Conservation (phyloP, 768 basidiomycete genomes). For the Boletus speciosus region DNA sequence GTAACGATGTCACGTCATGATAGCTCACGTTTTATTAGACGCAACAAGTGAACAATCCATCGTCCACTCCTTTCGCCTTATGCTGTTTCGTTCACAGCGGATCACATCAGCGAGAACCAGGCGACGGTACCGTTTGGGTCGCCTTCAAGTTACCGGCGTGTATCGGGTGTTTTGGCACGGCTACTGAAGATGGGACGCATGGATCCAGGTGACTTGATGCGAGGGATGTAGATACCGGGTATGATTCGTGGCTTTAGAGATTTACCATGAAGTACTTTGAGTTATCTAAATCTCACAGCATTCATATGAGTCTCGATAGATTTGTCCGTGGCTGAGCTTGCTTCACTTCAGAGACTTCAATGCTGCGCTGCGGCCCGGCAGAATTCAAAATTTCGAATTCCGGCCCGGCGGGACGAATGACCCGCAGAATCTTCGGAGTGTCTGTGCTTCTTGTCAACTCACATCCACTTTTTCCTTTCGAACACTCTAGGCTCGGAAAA, state of each 20-base stretch:
- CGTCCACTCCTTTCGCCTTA: neutral
- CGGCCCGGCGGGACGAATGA: neutral
- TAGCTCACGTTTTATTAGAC: neutral
- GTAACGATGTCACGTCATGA: neutral
- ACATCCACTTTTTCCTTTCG: neutral
- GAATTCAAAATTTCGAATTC: neutral
- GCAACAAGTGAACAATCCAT: neutral
- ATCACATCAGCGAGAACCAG: neutral
- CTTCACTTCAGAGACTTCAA: neutral
- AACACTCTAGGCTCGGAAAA: neutral
- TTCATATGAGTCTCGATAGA: neutral
- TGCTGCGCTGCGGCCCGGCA: too few species aligned
- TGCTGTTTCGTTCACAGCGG: neutral
- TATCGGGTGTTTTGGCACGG: neutral
- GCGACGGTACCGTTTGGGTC: neutral
- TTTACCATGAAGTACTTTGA: neutral
- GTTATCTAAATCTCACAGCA: neutral
- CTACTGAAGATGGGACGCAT: neutral
- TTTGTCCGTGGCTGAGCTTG: neutral
- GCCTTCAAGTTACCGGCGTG: neutral
- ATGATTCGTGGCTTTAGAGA: neutral
- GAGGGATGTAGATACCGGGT: neutral
- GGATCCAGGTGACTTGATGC: neutral
- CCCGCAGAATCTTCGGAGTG: too few species aligned
- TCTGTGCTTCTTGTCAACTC: neutral